These are phyloP conservation scores for Pythium grandisporangium DNA, from an alignment of 352 stramenopile species.

Conservation along the genomic window DNA sequence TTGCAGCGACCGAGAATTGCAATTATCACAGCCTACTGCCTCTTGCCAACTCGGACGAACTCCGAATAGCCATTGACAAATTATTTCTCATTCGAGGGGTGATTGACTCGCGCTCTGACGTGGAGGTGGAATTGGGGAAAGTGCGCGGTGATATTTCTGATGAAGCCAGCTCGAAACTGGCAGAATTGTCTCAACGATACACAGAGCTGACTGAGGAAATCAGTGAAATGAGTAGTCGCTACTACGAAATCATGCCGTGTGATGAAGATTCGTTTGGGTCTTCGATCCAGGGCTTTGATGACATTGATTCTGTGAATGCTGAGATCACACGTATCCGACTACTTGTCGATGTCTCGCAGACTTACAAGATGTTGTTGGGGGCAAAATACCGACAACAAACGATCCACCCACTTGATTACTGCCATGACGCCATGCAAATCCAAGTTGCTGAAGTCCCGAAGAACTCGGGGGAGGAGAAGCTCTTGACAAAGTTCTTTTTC, in stretches of 20 bases:
- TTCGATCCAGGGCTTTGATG: constrained; percentile 57
- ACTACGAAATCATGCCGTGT: constrained; percentile 75
- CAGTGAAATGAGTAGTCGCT: constrained; percentile 62
- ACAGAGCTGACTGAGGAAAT: constrained; percentile 45
- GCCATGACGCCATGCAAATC: constrained; percentile 66
- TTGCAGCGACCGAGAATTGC: constrained; percentile 41
- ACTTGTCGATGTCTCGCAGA: constrained; percentile 59
- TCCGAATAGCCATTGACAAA: constrained; percentile 29
- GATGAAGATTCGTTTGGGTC: constrained; percentile 50
- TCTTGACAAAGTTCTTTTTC: constrained; percentile 61
- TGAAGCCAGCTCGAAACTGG: constrained; percentile 22
- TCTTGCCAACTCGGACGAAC: constrained; percentile 49
- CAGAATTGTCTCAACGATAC: constrained; percentile 37
- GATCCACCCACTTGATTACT: constrained; percentile 69
- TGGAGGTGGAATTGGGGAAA: constrained; percentile 38
- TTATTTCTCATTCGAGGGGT: constrained; percentile 35
- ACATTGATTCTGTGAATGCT: constrained; percentile 36
- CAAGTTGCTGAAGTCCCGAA: constrained; percentile 22
- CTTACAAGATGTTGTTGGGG: constrained; percentile 71
- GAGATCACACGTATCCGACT: constrained; percentile 56
- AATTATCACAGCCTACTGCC: constrained; percentile 44
- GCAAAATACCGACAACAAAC: constrained; percentile 28
- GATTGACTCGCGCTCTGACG: constrained; percentile 37
- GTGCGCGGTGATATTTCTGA: constrained; percentile 39
- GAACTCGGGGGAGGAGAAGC: constrained; percentile 23